Percentiles rank a stretch among this genome's conserved stretches.
Conservation (phyloP, 768 basidiomycete species). For the Rhodotorula kratochvilovae region DNA sequence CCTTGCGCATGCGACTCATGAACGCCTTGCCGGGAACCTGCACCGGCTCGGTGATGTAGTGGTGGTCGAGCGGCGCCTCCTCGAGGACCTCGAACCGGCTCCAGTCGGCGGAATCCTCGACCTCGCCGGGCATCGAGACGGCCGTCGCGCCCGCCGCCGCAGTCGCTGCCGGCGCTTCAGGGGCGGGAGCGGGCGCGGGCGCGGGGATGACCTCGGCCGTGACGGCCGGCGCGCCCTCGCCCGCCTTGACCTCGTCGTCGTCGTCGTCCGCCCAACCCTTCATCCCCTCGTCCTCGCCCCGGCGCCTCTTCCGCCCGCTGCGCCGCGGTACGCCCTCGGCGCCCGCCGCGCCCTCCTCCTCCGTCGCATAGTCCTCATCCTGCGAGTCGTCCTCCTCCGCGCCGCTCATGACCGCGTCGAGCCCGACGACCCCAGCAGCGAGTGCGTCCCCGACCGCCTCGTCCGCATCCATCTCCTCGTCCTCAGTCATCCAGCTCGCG, state of each 20-base stretch:
- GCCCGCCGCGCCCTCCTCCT: slow-evolving; percentile 5
- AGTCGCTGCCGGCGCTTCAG: not conserved
- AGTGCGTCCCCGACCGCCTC: not conserved
- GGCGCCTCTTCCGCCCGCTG: not conserved
- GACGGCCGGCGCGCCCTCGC: not conserved
- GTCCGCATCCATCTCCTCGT: not conserved
- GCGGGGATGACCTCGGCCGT: not conserved
- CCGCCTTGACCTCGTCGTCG: slow-evolving; percentile 12
- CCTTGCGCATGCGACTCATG: slow-evolving; percentile 68
- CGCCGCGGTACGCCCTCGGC: not conserved
- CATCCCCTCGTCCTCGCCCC: not conserved
- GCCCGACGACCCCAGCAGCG: not conserved
- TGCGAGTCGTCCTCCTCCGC: not conserved
- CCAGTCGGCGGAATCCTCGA: slow-evolving; percentile 57
- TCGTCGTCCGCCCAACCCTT: slow-evolving; percentile 18
- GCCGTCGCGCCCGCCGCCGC: not conserved
- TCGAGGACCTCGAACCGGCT: slow-evolving; percentile 71
- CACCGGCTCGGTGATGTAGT: slow-evolving; percentile 60
- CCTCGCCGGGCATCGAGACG: slow-evolving; percentile 33
- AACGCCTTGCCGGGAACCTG: slow-evolving; percentile 68
- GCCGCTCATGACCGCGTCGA: not conserved
- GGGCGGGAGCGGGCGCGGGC: not conserved
- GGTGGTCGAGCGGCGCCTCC: slow-evolving; percentile 65
- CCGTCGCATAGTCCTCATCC: slow-evolving; percentile 6
- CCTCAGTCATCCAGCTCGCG: slow-evolving; percentile 39